Percentiles rank a stretch among this genome's conserved stretches.
Evolutionary conservation across 2,329 filamentous ascomycete species (phyloP).

Genomic region (Stemphylium vesicarium): DNA sequence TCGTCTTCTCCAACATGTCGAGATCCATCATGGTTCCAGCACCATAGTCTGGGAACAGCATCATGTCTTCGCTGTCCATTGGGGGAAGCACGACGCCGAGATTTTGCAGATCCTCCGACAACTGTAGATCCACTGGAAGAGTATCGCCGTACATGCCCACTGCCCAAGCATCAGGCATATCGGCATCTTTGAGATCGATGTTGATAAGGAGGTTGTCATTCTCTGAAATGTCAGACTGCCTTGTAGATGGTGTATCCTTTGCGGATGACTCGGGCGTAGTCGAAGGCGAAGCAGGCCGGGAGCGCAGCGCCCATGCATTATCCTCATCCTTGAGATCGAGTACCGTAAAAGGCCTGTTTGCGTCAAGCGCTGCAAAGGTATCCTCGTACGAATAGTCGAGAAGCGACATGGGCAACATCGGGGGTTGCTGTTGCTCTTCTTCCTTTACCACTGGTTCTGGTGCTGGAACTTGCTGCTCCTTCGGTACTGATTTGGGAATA

Average conservation of each 20-base stretch:
- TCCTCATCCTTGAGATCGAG: conserved; percentile 46
- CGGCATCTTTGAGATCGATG: conserved; percentile 44
- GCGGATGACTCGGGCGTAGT: conserved; percentile 45
- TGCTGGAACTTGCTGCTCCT: conserved; percentile 29
- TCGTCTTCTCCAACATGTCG: conserved; percentile 42
- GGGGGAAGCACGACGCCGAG: conserved; percentile 41
- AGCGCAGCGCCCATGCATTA: conserved; percentile 42
- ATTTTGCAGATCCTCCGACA: conserved; percentile 40
- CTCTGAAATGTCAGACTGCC: conserved; percentile 52
- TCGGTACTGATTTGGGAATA: conserved; percentile 32
- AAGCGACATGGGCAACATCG: conserved; percentile 35
- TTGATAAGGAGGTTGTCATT: conserved; percentile 51
- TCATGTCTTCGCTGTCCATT: conserved; percentile 46
- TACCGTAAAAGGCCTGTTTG: conserved; percentile 40
- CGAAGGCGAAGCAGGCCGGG: conserved; percentile 39
- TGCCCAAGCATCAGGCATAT: conserved; percentile 44
- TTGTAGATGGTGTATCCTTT: conserved; percentile 47
- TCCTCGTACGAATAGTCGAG: conserved; percentile 45
- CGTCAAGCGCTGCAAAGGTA: conserved; percentile 41
- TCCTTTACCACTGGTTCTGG: conserved; percentile 29
- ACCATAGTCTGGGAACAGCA: conserved; percentile 39
- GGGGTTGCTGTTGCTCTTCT: conserved; percentile 26
- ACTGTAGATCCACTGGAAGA: conserved; percentile 39
- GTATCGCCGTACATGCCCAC: conserved; percentile 33
- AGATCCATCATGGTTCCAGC: conserved; percentile 40